A percentile compares a stretch with the other conserved stretches of the same genome.
Evolutionary conservation across 805 yeast genomes (phyloP).

Genomic region (Candida germanica): DNA sequence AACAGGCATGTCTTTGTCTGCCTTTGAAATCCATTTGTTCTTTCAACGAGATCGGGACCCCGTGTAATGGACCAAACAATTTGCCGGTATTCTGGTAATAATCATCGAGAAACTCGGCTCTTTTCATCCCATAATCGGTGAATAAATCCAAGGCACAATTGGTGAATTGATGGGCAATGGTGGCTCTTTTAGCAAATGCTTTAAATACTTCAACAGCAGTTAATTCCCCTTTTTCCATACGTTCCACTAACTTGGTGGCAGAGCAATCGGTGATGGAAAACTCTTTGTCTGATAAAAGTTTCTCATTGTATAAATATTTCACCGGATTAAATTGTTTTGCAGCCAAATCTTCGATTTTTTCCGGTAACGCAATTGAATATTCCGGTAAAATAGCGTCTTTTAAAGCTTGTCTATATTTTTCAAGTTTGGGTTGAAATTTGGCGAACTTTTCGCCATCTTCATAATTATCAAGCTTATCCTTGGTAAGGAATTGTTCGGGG

Average conservation of each 20-base stretch:
- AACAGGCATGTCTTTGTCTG: conserved; percentile 37
- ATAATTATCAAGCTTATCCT: conserved; percentile 28
- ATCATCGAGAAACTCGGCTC: conserved; percentile 55
- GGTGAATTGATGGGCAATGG: conserved; percentile 43
- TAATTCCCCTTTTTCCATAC: conserved; percentile 32
- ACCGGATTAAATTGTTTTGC: conserved; percentile 35
- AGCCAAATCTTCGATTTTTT: conserved; percentile 26
- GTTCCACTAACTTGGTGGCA: conserved; percentile 21
- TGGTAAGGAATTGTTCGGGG: conserved; percentile 26
- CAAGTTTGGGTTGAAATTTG: conserved; percentile 44
- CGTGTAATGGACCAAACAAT: conserved; percentile 61
- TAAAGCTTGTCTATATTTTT: conserved; percentile 30
- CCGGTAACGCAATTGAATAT: conserved; percentile 30
- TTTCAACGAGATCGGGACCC: conserved; percentile 62
- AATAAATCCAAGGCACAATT: conserved; percentile 46
- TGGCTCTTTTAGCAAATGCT: conserved; percentile 42
- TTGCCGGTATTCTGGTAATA: conserved; percentile 45
- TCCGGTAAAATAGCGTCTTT: conserved; percentile 28
- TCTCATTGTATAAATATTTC: conserved; percentile 31
- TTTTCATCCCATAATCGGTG: conserved; percentile 54
- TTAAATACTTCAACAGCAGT: conserved; percentile 36
- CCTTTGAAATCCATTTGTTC: conserved; percentile 42
- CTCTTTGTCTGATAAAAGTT: conserved; percentile 32
- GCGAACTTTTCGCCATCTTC: conserved; percentile 42
- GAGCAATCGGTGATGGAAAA: conserved; percentile 38